These are phyloP conservation scores for Trifolium repens DNA, from an alignment of 306 rosid species.

Conservation along the genomic window DNA sequence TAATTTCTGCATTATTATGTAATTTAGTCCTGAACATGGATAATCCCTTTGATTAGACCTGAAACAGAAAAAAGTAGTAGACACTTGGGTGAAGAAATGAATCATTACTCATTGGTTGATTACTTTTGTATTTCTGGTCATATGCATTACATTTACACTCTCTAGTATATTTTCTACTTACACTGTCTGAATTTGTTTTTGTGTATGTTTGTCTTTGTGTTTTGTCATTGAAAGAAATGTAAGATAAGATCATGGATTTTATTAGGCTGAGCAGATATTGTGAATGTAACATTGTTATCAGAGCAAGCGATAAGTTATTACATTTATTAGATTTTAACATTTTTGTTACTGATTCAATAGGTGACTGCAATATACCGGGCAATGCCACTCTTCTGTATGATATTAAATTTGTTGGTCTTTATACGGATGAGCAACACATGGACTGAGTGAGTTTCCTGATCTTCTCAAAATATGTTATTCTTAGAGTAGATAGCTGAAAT, in stretches of 20 bases:
- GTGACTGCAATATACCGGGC: constrained; percentile 95
- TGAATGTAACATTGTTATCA: neutral
- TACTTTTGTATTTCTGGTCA: constrained; percentile 13
- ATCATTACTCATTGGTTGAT: constrained; percentile 10
- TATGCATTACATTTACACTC: neutral
- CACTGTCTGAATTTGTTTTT: neutral
- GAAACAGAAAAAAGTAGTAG: neutral
- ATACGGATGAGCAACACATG: constrained; percentile 55
- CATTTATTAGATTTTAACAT: constrained; percentile 42
- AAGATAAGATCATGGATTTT: neutral
- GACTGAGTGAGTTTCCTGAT: constrained; percentile 51
- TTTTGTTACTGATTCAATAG: constrained; percentile 49
- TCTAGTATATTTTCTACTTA: neutral
- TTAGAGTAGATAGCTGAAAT: constrained; percentile 39
- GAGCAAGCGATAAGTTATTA: constrained; percentile 13
- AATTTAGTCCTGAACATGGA: constrained; percentile 32
- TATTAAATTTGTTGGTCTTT: constrained; percentile 70
- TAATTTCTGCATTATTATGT: neutral
- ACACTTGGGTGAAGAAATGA: neutral
- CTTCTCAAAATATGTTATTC: constrained; percentile 29
- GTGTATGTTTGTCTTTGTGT: neutral
- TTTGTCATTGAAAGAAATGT: neutral
- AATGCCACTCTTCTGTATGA: constrained; percentile 92
- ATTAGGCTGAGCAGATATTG: constrained; percentile 17
- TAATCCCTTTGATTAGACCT: neutral